A percentile compares a stretch with the other conserved stretches of the same genome.
phyloP scores from a whole-genome alignment of 2,329 filamentous ascomycete species.

The Fusarium nurragi region DNA sequence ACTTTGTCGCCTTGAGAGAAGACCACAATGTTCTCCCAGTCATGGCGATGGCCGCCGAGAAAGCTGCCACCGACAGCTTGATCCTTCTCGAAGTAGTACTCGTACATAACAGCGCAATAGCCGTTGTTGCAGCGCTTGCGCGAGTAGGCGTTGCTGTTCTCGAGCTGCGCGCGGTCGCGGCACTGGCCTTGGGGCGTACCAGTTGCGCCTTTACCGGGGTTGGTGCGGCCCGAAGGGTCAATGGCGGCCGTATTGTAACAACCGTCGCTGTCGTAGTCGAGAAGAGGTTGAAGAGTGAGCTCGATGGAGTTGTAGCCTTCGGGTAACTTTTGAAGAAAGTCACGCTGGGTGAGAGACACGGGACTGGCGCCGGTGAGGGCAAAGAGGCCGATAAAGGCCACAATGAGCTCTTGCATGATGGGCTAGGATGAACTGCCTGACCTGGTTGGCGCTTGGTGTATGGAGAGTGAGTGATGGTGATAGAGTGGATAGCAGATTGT shows the following conservation, averaged over 20 bases:
- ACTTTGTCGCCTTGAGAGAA: conserved; percentile 42
- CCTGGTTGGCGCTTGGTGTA: too few relatives aligned
- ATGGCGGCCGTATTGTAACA: conserved; percentile 60
- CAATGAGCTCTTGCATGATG: too few relatives aligned
- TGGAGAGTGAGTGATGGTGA: too few relatives aligned
- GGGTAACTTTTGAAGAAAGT: too few relatives aligned
- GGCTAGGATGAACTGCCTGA: too few relatives aligned
- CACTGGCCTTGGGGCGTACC: conserved; percentile 45
- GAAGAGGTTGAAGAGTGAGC: conserved; percentile 49
- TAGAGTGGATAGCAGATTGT: too few relatives aligned
- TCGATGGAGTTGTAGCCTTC: conserved; percentile 33
- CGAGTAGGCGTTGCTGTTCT: conserved; percentile 47
- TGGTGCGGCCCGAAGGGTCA: conserved; percentile 47
- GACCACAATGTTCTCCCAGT: conserved; percentile 55
- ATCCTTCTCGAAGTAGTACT: conserved; percentile 58
- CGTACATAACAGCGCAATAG: conserved; percentile 47
- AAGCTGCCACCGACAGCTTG: conserved; percentile 47
- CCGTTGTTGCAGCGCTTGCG: conserved; percentile 49
- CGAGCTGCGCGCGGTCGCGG: conserved; percentile 45
- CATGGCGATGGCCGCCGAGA: conserved; percentile 51
- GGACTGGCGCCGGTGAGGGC: too few relatives aligned
- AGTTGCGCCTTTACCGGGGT: conserved; percentile 42
- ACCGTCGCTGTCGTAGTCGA: conserved; percentile 54
- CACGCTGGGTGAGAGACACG: too few relatives aligned
- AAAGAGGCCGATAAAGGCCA: too few relatives aligned